phyloP scores from a whole-genome alignment of 495 filamentous ascomycete genomes.

The Penicillium goetzii region DNA sequence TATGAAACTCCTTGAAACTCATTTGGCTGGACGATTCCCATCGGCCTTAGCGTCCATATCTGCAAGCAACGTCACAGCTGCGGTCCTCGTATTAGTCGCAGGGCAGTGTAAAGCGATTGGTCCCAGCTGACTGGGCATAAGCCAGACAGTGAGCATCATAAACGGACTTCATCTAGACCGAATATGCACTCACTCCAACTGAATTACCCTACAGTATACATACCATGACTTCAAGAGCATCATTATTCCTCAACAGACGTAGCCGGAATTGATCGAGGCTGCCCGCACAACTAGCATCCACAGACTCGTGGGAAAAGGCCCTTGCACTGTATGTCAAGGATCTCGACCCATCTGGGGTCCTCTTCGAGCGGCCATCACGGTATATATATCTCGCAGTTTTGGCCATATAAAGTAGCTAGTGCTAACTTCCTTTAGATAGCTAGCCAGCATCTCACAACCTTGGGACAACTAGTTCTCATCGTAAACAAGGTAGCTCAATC shows the following conservation, averaged over 20 bases:
- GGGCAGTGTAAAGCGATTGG: not conserved
- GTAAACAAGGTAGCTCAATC: not conserved
- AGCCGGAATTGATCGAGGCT: not conserved
- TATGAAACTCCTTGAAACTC: too few relatives aligned
- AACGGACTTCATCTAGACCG: not conserved
- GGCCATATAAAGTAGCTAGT: too few relatives aligned
- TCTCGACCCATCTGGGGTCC: constrained; percentile 17
- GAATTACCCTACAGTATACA: not conserved
- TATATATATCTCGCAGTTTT: not conserved
- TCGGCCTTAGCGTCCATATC: not conserved
- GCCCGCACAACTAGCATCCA: not conserved
- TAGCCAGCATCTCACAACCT: not conserved
- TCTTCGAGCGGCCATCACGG: not conserved
- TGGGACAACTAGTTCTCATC: not conserved
- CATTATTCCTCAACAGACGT: not conserved
- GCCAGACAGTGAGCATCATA: not conserved
- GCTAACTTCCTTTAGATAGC: not conserved
- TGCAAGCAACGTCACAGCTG: too few relatives aligned
- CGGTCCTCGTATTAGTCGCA: too few relatives aligned
- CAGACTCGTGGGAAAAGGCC: not conserved
- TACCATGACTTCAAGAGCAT: not conserved
- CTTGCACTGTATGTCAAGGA: not conserved
- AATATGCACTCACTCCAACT: not conserved
- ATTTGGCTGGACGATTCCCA: not conserved
- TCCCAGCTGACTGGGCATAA: not conserved